Conservation (phyloP, 306 rosid species). For the Dryas alaskensis region DNA sequence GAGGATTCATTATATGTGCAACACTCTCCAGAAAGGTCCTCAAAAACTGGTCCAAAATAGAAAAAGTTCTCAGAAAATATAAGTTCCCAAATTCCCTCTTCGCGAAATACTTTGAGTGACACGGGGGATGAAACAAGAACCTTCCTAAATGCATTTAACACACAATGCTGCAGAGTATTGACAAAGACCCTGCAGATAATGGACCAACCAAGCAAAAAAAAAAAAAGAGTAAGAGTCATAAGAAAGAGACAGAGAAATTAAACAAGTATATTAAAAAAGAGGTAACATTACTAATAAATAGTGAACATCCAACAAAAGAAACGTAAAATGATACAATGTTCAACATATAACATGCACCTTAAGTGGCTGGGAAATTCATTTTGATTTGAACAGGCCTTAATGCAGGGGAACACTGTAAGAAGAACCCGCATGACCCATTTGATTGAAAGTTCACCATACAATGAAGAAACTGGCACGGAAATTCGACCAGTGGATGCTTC, state of each 20-base stretch:
- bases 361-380: slow-evolving; percentile 63
- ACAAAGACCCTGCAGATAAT: slow-evolving; percentile 65
- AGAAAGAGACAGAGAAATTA: slow-evolving; percentile 21
- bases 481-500: slow-evolving; percentile 58
- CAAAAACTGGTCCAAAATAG: slow-evolving; percentile 59
- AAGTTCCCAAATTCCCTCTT: slow-evolving; percentile 93
- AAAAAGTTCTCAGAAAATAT: slow-evolving; percentile 86
- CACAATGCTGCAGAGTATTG: slow-evolving; percentile 60
- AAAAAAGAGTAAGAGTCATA: not conserved
- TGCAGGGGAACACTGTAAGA: slow-evolving; percentile 71
- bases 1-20: slow-evolving; percentile 30
- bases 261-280: slow-evolving; percentile 9
- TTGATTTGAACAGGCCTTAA: slow-evolving; percentile 82
- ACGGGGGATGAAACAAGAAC: slow-evolving; percentile 65
- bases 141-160: slow-evolving; percentile 64
- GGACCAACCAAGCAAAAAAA: not conserved
- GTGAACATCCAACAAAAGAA: not conserved
- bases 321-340: slow-evolving; percentile 12
- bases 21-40: slow-evolving; percentile 42
- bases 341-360: slow-evolving; percentile 54
- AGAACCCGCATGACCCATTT: slow-evolving; percentile 87
- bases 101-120: slow-evolving; percentile 61
- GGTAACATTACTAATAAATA: not conserved
- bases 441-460: slow-evolving; percentile 68
- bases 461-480: slow-evolving; percentile 53